Percentiles rank a stretch among this genome's conserved stretches.
Conservation (phyloP, 2,329 filamentous ascomycete species). For the Colletotrichum zoysiae region DNA sequence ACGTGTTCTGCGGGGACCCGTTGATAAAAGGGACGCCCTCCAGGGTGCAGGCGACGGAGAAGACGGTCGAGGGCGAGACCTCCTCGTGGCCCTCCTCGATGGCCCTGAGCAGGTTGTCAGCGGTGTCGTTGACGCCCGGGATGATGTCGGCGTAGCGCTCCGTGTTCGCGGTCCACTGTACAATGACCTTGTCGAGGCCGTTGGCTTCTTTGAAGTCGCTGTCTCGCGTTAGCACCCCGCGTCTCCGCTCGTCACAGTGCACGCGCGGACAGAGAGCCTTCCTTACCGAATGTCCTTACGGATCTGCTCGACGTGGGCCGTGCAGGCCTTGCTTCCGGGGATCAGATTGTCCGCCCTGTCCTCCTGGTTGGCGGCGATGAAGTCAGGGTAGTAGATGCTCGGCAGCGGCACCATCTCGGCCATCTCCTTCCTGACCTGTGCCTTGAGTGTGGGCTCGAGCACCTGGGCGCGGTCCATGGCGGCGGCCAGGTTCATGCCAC, state of each 20-base stretch:
- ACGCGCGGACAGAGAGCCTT: too few species aligned
- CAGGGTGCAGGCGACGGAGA: conserved; percentile 93
- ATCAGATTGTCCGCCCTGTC: conserved; percentile 94
- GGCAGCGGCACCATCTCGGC: conserved; percentile 87
- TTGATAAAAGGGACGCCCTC: conserved; percentile 97
- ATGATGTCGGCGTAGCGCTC: conserved; percentile 94
- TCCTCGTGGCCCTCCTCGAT: conserved; percentile 91
- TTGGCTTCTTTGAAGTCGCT: conserved; percentile 91
- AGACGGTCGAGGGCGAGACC: conserved; percentile 94
- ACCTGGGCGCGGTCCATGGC: conserved; percentile 97
- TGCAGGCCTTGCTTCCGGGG: conserved; percentile 84
- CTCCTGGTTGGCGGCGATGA: conserved; percentile 98
- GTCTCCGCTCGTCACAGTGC: not conserved
- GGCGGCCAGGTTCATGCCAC: conserved; percentile 85
- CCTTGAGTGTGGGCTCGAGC: conserved; percentile 94
- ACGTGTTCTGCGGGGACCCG: conserved; percentile 98
- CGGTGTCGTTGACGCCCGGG: conserved; percentile 93
- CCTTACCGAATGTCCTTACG: conserved; percentile 81
- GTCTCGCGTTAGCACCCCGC: conserved; percentile 24
- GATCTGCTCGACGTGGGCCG: conserved; percentile 91
- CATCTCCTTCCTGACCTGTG: conserved; percentile 93
- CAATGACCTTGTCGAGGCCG: conserved; percentile 91
- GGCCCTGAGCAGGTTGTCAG: conserved; percentile 89
- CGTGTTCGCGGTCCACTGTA: conserved; percentile 99
- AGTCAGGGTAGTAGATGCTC: conserved; percentile 98